phyloP scores from a whole-genome alignment of 202 grass and related monocot genomes.

The Zoysia matrella region DNA sequence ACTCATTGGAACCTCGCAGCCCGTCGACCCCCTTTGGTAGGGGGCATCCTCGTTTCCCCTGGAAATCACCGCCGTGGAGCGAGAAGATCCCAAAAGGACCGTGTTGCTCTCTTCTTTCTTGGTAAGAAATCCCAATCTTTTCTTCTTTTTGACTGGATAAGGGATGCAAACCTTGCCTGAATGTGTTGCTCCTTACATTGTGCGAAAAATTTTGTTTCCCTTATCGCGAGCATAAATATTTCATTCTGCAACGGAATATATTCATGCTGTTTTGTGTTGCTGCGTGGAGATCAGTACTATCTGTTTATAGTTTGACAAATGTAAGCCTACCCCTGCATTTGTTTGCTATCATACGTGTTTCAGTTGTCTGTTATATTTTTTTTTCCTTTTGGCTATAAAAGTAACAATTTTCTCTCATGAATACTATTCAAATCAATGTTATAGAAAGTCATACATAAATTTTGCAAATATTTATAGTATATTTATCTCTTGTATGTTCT shows the following conservation, averaged over 20 bases:
- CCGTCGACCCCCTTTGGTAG: not conserved
- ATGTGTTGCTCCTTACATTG: not conserved
- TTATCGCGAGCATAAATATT: not conserved
- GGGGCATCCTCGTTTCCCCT: not conserved
- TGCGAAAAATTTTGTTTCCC: not conserved
- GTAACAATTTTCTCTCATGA: not conserved
- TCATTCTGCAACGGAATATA: not conserved
- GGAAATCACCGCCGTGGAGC: not conserved
- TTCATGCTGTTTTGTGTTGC: not conserved
- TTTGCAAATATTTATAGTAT: not conserved
- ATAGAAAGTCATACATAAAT: not conserved
- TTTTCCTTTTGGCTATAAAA: not conserved
- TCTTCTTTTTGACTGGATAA: not conserved
- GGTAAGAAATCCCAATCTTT: conserved; percentile 14
- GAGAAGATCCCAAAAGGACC: not conserved
- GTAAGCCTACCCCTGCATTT: not conserved
- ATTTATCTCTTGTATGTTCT: not conserved
- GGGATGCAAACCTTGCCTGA: not conserved
- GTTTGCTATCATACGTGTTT: no score
- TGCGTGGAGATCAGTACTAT: not conserved
- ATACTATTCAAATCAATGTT: not conserved
- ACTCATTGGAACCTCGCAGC: not conserved
- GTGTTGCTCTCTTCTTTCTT: not conserved
- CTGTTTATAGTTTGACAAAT: not conserved
- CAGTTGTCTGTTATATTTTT: not conserved